Base-by-base conservation (phyloP, 495 filamentous ascomycete genomes). In the Hypomontagnella submonticulosa region DNA sequence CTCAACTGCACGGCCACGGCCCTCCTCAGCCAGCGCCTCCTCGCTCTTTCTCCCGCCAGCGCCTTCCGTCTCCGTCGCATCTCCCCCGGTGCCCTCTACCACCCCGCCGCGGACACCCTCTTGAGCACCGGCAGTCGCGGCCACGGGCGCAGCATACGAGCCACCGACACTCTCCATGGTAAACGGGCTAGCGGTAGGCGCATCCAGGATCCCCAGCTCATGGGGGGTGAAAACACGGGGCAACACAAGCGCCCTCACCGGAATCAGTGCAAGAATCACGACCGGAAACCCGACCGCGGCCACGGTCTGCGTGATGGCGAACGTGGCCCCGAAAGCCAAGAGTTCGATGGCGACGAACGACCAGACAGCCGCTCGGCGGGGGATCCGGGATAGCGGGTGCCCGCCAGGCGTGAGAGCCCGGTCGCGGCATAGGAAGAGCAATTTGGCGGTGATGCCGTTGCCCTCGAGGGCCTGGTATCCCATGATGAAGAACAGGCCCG, bases 271-370 rank as follows among this genome's bases (percentile, higher is more conserved):
- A 10, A 96, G 70, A 71, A 98, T 96, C 54, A 97, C 85, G 6
- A 97, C 85, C 3, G 94, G 94, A 71, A 97, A 98, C 2, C 94
- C 91, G 38, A 98, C 95, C 12, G 94, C 94, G 7, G 92, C 94
- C 48, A 97, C 91, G 0, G 94, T 97, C 76, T 97, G 93, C 7
- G 92, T 94, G 67, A 97, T 94, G n/a, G 92, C 93, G 73, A 98
- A 95, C 2, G 91, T 96, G 1, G 88, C 91, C 3, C 81, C 91
- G 69, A 98, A 95, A 0, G 91, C 92, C 30, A 90, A 11, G 4
- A 96, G 76, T 75, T 97, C 89, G n/a, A 93, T 73, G 11, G 75
- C 76, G 1, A 96, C 89, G 75, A 96, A 97, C 4, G 72, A 73
- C 89, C 91, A 96, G 63, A 96, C 82, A 2, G 88, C 87, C 8